Evolutionary conservation across 179 eudicot genomes (phyloP), one percentile per base, ranked within the genome.

Genomic region (Silene coronaria): DNA sequence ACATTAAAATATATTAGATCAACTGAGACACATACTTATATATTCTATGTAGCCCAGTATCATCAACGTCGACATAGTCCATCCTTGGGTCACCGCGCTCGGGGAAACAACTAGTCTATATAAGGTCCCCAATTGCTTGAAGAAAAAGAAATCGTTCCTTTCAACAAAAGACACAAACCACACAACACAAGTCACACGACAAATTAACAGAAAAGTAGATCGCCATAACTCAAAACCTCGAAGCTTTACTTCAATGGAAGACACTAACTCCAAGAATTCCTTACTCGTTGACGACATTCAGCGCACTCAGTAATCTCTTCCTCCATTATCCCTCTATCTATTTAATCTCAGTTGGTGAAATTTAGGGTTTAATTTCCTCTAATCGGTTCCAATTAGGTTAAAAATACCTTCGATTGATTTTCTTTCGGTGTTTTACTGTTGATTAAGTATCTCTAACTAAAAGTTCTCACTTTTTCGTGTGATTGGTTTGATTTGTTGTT

Each of bases 211-310:
- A 17, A 55, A 16, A 16, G 0, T 46, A 71, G 63, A 71, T 71
- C 74, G 21, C 16, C 72, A 70, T 16, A 6, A 26, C 32, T 46
- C 19, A 22, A 24, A 70, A 17, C 16, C 55, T 12, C 8, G 19
- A 51, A 27, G n/a, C 38, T 27, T 26, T 6, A 26, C 27, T 26
- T 26, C 24, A 27, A 71, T 51, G 74, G 74, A 28, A 71, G 63
- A 27, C 19, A 17, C 4, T 1, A 70, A 46, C 36, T 6, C 58
- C 26, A 79, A 28, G 7, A 79, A 74, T 75, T 53, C n/a, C 2
- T 46, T 82, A 19, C 77, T 82, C 71, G 71, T 72, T 57, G 77
- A 73, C 55, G 83, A 76, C n/a, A 76, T 78, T 79, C 85, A 82
- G 30, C 76, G 78, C 16, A 82, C 85, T 38, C 82, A 79, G 85